A percentile compares a stretch with the other conserved stretches of the same genome.
phyloP scores from a whole-genome alignment of 495 filamentous ascomycete genomes.

The Penicillium egyptiacum region DNA sequence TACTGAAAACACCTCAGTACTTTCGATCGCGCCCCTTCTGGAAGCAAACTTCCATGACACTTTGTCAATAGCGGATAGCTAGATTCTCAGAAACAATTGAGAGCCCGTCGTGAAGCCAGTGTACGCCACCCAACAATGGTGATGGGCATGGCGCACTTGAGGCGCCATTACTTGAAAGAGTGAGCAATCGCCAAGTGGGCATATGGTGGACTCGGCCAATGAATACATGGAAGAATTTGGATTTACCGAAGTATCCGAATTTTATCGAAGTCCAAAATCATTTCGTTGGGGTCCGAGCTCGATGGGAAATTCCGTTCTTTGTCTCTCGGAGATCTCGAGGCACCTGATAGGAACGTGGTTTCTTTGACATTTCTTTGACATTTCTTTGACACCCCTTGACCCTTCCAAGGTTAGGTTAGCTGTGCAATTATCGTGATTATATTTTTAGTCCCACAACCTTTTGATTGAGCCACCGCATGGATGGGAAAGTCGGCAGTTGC shows the following conservation, averaged over 20 bases:
- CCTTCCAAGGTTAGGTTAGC: neutral
- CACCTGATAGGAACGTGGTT: neutral
- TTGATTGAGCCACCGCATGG: neutral
- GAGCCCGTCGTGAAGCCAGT: neutral
- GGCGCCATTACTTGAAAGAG: neutral
- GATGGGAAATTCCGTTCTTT: neutral
- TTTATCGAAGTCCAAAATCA: neutral
- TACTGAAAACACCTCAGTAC: no score
- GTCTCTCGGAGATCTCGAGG: neutral
- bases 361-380: conserved; percentile 2
- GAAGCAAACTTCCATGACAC: neutral
- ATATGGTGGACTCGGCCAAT: neutral
- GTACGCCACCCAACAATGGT: neutral
- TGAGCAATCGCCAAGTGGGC: neutral
- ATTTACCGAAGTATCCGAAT: neutral
- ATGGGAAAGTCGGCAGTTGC: neutral
- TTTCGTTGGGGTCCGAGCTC: neutral
- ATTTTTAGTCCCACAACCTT: neutral
- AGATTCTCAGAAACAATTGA: neutral
- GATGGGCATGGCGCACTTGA: neutral
- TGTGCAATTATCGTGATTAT: neutral
- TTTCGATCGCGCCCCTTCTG: neutral
- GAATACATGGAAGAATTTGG: neutral
- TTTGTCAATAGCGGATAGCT: neutral
- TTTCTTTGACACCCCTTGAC: neutral